These are phyloP conservation scores for Suhomyces xylopsoci DNA, from an alignment of 805 yeast species.

Conservation along the genomic window DNA sequence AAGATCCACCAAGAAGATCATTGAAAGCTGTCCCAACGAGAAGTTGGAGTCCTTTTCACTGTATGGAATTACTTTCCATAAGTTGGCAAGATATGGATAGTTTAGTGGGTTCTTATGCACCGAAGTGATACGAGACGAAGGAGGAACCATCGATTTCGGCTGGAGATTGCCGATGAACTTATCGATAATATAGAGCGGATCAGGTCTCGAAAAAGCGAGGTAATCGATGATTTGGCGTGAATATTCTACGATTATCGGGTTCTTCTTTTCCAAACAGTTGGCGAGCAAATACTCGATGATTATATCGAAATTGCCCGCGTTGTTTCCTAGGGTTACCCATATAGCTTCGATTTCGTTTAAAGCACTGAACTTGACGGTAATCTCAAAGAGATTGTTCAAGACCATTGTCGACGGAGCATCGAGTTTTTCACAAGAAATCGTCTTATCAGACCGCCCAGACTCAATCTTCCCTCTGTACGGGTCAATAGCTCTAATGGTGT, in stretches of 20 bases:
- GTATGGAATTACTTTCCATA: slow-evolving; percentile 53
- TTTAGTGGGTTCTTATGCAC: slow-evolving; percentile 6
- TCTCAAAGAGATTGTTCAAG: slow-evolving; percentile 74
- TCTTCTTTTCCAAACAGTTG: slow-evolving; percentile 66
- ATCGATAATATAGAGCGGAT: slow-evolving; percentile 50
- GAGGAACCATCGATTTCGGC: slow-evolving; percentile 89
- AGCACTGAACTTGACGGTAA: slow-evolving; percentile 75
- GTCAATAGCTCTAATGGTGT: not conserved
- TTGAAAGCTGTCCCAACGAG: slow-evolving; percentile 82
- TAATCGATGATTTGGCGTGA: slow-evolving; percentile 81
- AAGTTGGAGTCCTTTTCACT: slow-evolving; percentile 70
- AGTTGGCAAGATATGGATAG: slow-evolving; percentile 75
- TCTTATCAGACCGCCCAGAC: not conserved
- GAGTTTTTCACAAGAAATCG: not conserved
- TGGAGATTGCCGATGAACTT: slow-evolving; percentile 66
- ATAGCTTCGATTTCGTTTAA: slow-evolving; percentile 89
- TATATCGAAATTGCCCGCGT: slow-evolving; percentile 63
- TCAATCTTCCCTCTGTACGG: not conserved
- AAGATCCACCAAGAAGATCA: slow-evolving; percentile 80
- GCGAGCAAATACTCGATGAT: slow-evolving; percentile 68
- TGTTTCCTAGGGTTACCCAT: slow-evolving; percentile 92
- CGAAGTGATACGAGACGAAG: slow-evolving; percentile 13
- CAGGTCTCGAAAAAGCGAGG: slow-evolving; percentile 53
- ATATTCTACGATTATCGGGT: slow-evolving; percentile 70
- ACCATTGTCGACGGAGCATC: slow-evolving; percentile 55